Percentiles rank a stretch among this genome's conserved stretches.
Evolutionary conservation across 176 grass and related monocot species (phyloP).

Genomic region (Triticum dicoccoides): DNA sequence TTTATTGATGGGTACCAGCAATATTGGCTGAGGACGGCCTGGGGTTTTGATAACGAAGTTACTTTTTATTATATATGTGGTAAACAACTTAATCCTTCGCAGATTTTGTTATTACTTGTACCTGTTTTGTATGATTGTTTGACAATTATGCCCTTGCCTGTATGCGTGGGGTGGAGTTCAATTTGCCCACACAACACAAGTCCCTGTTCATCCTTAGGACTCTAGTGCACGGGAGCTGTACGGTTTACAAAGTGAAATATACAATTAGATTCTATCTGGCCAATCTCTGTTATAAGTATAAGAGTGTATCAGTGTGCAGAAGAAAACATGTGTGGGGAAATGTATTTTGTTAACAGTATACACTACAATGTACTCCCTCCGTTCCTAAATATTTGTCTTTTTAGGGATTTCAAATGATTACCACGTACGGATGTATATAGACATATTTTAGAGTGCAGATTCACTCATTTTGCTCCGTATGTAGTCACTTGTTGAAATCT

Average conservation of each 20-base stretch:
- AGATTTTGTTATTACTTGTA: slow-evolving; percentile 19
- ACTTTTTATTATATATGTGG: slow-evolving; percentile 99
- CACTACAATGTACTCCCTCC: not conserved
- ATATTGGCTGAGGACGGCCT: slow-evolving; percentile 81
- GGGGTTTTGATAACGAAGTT: slow-evolving; percentile 92
- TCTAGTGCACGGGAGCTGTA: not conserved
- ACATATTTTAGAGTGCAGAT: no score
- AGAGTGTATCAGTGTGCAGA: not conserved
- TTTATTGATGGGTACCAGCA: slow-evolving; percentile 87
- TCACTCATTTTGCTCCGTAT: no score
- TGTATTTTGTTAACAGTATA: not conserved
- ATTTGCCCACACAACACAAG: not conserved
- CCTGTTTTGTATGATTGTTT: not conserved
- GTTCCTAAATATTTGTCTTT: no score
- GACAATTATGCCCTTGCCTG: not conserved
- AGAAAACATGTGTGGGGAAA: not conserved
- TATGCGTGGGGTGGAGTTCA: not conserved
- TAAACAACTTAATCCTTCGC: slow-evolving; percentile 47
- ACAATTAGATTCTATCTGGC: not conserved
- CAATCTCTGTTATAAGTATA: not conserved
- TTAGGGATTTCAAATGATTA: no score
- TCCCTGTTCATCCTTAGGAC: not conserved
- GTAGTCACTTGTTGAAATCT: no score
- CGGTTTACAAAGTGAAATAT: slow-evolving; percentile 3
- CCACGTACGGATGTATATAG: no score